Evolutionary conservation across 2,329 filamentous ascomycete genomes (phyloP), one percentile per base, ranked within the genome.

Genomic region (Phaeosphaeria sp.): DNA sequence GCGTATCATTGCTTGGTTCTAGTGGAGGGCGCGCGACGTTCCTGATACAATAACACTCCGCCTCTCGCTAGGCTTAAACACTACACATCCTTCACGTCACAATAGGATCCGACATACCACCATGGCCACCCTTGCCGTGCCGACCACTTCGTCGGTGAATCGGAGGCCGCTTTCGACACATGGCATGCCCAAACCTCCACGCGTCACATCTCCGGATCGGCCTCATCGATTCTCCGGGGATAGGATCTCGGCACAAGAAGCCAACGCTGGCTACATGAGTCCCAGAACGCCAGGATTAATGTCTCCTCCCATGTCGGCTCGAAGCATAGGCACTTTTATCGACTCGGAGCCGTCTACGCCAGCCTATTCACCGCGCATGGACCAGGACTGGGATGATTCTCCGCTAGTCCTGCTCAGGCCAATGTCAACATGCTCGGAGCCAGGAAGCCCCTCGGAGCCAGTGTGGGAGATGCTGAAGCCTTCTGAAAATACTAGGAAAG

Each of bases 341-440:
- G 74, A 76, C 51, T 76, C 74, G 1, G 73, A 70, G 24, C 73
- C 74, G n/a, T 75, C 73, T 7, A 75, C 74, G n/a, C 74, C 74
- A 45, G 72, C 73, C 8, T 74, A 69, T 48, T 76, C 73, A 30
- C 74, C 74, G 39, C 64, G 73, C 9, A 60, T 65, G 53, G 59
- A 61, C 39, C 62, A 65, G 17, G 63, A 64, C 18, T 75, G 71
- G 71, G 65, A 72, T 20, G 56, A 57, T 30, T 74, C 72, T 2
- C 68, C 69, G 2, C 50, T 74, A 5, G 61, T 71, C 2, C 53
- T 75, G 20, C 60, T 76, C 7, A 67, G 71, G 21, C 72, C 71
- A 11, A 65, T 67, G 49, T 68, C 69, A n/a, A 67, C 69, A 1
- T 65, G 64, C 9, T 70, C 73, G 15, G 60, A 65, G 18, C 64